Conservation (phyloP, 495 filamentous ascomycete species). For the Tuber calosporum region DNA sequence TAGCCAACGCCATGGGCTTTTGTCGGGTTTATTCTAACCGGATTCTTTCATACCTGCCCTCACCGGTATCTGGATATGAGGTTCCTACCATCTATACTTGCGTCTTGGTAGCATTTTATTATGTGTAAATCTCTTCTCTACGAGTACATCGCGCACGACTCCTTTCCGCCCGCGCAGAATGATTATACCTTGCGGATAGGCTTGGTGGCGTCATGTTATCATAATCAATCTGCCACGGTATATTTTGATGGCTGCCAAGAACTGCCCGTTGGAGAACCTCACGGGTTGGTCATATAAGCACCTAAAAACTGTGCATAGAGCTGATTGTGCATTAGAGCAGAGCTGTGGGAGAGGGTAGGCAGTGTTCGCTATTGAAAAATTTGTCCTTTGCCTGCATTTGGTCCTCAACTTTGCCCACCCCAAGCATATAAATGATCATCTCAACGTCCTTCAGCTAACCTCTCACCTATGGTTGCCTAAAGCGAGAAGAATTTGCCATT, state of each 20-base stretch:
- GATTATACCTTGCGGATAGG: constrained; percentile 54
- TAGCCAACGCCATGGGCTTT: constrained; percentile 8
- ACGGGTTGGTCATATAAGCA: constrained; percentile 59
- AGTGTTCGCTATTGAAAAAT: constrained; percentile 47
- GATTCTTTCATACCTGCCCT: constrained; percentile 51
- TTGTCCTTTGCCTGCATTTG: constrained; percentile 11
- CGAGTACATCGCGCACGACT: constrained; percentile 46
- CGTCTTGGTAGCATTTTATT: constrained; percentile 48
- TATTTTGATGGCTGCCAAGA: constrained; percentile 58
- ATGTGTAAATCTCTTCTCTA: constrained; percentile 54
- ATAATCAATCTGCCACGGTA: constrained; percentile 57
- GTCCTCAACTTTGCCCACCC: constrained; percentile 47
- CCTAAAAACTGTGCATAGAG: constrained; percentile 58
- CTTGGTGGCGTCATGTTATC: constrained; percentile 52
- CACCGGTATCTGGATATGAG: constrained; percentile 50
- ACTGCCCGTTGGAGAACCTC: constrained; percentile 52
- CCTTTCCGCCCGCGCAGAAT: constrained; percentile 46
- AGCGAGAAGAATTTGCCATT: constrained; percentile 34
- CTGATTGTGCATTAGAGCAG: no score
- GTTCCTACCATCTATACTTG: constrained; percentile 51
- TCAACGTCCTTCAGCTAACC: constrained; percentile 36
- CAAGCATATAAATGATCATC: background rate
- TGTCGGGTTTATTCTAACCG: constrained; percentile 29
- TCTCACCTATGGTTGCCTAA: background rate
- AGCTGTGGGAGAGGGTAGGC: constrained; percentile 49